Evolutionary conservation across 208 protist species (phyloP), one percentile per base, ranked within the genome.

Genomic region (Angomonas ambiguus): DNA sequence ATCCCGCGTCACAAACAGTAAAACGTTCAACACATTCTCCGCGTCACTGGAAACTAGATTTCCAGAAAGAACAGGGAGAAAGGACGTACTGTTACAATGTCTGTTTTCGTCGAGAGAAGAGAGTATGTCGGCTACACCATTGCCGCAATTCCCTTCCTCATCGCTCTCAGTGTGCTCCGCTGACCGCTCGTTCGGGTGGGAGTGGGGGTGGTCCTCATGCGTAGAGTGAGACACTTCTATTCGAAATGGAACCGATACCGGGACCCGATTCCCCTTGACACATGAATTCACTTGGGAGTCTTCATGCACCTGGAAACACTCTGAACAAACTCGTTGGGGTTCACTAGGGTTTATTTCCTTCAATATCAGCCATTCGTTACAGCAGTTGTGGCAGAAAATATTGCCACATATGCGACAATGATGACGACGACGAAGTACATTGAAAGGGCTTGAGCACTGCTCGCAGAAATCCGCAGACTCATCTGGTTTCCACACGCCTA

Each of bases 341-440:
- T 80, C 73, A 0, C 35, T 32, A 8, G 61, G 53, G 5, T 61
- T 33, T 6, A 83, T 59, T 2, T 62, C 51, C 0, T 71, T 71
- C 18, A 85, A 66, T 18, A 45, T 22, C 16, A 62, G 32, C 27
- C 58, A 74, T 5, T 66, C 60, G 0, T 58, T 71, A 1, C 70
- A 78, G 61, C 83, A 88, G 0, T 67, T 57, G 27, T 60, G 60
- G 56, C 79, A 85, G 56, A 85, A 88, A 45, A 83, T 78, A 20
- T 66, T 60, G 20, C 76, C 76, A 31, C 73, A 78, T 31, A 63
- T 67, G 2, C 73, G 68, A 28, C 73, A 78, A 41, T 70, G 73
- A 31, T 89, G 79, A 38, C 76, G 73, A 28, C 77, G 53, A 24
- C 51, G 60, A 25, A 65, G 60, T n/a, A 83, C 51, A 25, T 32